A percentile compares a stretch with the other conserved stretches of the same genome.
Evolutionary conservation across 164 flowering plant species (phyloP).

Genomic region (Sextonia rubra): DNA sequence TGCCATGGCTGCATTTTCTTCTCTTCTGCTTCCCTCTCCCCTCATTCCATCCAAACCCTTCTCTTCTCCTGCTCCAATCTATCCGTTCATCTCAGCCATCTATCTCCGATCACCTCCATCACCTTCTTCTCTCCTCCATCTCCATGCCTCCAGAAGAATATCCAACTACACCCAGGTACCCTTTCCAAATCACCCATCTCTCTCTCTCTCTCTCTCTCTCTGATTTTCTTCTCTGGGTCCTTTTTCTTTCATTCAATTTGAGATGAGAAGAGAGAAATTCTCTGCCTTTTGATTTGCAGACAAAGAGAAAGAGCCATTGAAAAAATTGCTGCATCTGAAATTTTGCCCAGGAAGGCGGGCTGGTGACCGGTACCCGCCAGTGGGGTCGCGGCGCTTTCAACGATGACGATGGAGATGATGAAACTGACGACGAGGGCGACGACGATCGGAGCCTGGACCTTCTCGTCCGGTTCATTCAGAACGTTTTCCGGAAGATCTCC

Average conservation of each 20-base stretch:
- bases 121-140: conserved; percentile 12
- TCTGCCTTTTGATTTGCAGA: conserved; percentile 7
- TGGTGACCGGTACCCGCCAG: conserved; percentile 25
- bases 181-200: too few relatives aligned
- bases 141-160: conserved; percentile 32
- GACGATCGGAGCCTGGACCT: conserved; percentile 87
- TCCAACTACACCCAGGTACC: conserved; percentile 34
- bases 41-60: neutral
- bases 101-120: neutral
- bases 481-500: conserved; percentile 71
- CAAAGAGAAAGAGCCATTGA: conserved; percentile 3
- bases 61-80: neutral
- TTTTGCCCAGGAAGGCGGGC: conserved; percentile 35
- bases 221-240: neutral
- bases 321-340: conserved; percentile 4
- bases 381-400: conserved; percentile 34
- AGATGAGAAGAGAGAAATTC: neutral
- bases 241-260: neutral
- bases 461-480: conserved; percentile 62
- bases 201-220: conserved; percentile 1
- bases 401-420: conserved; percentile 45
- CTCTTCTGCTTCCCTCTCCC: neutral
- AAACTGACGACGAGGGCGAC: conserved; percentile 53
- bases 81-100: neutral
- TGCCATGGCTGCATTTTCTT: conserved; percentile 8